Base-by-base conservation (phyloP, 2,329 filamentous ascomycete genomes). In the Colletotrichum siamense region DNA sequence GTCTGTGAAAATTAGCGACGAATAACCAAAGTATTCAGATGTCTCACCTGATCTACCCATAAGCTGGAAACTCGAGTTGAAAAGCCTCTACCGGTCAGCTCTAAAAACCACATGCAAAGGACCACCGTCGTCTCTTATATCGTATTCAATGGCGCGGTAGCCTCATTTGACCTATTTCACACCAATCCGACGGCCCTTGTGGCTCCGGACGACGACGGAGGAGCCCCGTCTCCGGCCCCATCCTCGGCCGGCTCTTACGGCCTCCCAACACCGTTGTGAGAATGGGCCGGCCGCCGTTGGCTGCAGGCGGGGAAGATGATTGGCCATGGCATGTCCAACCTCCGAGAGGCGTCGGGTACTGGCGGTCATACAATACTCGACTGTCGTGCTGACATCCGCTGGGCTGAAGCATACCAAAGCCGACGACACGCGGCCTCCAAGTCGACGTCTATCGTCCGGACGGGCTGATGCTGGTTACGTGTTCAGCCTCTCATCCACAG, bases 291-390 rank as follows among this genome's bases (percentile, higher is more conserved):
- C 39, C 63, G 63, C 36, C 39, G n/a, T 8, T 66, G 71, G 71
- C 71, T 77, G 61, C 16, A 24, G 12, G 8, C 22, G 30, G 8
- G 15, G 15, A 77, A 77, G 78, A 32, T 81, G 77, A 84, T 85
- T 84, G 82, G 82, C 28, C 75, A 61, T 49, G 69, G 62, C 26
- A 3, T 16, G 13, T 10, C 16, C 71, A 77, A 79, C 64, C 74
- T 82, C 82, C 82, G 81, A 82, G 57, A 28, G 68, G 64, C 12
- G 65, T 83, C 82, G 81, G 82, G 78, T 76, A 65, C 68, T 65
- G 22, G 13, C 32, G 61, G 68, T 39, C 28, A 62, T 44, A 4
- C 65, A 26, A 26, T n/a, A 26, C 36, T 13, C 6, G n/a, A n/a
- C 12, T 49, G 63, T n/a, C 9, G 15, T 28, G 63, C 24, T 62